Base-by-base conservation (phyloP, 176 grass and related monocot genomes). In the Oryza glumipatula region DNA sequence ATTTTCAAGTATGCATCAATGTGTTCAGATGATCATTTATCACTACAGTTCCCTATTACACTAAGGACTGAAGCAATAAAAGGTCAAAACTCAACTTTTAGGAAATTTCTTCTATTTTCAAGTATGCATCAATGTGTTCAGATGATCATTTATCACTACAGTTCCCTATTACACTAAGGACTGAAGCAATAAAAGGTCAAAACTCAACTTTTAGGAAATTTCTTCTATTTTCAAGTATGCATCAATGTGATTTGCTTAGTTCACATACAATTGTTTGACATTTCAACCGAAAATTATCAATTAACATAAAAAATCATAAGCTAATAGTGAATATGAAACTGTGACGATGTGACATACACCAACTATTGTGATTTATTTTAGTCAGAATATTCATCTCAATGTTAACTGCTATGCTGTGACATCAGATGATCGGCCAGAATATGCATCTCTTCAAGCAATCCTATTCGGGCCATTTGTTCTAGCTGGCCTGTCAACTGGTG, bases 381-480 rank as follows among this genome's bases (percentile, higher is more conserved):
- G 39, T 19, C 54, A 44, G 3, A 69, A 69, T 80, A 0, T 69
- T 12, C 5, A 22, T n/a, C 22, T 36, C 60, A 60, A 43, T 74
- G 64, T 46, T 88, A 43, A 84, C 49, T 70, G 36, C 39, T 79
- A 51, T 32, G 9, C 35, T 80, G 70, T 87, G 30, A 38, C 16
- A 77, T 78, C 88, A 99, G 96, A 99, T 91, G 94, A 99, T 78
- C 77, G 88, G 73, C 75, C 73, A 2, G 94, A 92, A 70, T 94
- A 89, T 79, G 87, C 81, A 73, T 91, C 94, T 33, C 73, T 99
- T 80, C 93, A 96, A 77, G 91, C 93, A 77, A 41, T 96, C 38
- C 85, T 99, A 70, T 99, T 96, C 30, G 96, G 91, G 7, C 94
- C 94, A 70, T 96, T 86, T 33, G 86, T 96, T 87, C 96, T 99